Percentiles rank a stretch among this genome's conserved stretches.
Evolutionary conservation across 257 asterid genomes (phyloP).

Genomic region (Jaltomata sinuosa): DNA sequence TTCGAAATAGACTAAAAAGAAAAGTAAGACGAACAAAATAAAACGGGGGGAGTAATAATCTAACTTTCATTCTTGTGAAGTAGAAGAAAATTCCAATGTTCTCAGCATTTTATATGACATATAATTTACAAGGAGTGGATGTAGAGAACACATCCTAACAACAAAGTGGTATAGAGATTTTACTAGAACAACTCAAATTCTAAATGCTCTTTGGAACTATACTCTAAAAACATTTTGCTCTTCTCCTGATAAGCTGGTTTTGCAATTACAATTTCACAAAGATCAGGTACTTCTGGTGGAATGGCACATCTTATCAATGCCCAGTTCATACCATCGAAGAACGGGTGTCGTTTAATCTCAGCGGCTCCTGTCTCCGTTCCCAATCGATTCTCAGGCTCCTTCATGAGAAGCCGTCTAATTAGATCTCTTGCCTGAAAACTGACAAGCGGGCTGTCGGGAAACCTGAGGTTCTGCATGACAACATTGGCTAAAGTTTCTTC

Average conservation of each 20-base stretch:
- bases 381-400: constrained; percentile 70
- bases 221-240: constrained; percentile 31
- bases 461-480: constrained; percentile 52
- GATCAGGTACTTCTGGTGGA: constrained; percentile 71
- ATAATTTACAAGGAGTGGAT: background rate
- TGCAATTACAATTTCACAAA: constrained; percentile 22
- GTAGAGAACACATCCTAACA: background rate
- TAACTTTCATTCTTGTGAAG: background rate
- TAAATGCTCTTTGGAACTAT: constrained; percentile 32
- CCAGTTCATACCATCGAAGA: constrained; percentile 87
- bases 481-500: constrained; percentile 84
- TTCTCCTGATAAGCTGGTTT: constrained; percentile 12
- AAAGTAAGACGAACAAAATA: too few species aligned
- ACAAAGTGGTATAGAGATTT: background rate
- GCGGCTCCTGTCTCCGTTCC: constrained; percentile 84
- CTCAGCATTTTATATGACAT: background rate
- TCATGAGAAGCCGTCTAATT: constrained; percentile 58
- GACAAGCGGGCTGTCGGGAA: constrained; percentile 74
- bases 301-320: constrained; percentile 72
- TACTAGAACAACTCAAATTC: constrained; percentile 65
- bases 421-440: constrained; percentile 81
- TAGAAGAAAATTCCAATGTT: background rate
- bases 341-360: constrained; percentile 85
- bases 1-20: too few species aligned
- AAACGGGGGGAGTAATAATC: too few species aligned